Conservation (phyloP, 75 land plant species). For the Selaginella moellendorffii region DNA sequence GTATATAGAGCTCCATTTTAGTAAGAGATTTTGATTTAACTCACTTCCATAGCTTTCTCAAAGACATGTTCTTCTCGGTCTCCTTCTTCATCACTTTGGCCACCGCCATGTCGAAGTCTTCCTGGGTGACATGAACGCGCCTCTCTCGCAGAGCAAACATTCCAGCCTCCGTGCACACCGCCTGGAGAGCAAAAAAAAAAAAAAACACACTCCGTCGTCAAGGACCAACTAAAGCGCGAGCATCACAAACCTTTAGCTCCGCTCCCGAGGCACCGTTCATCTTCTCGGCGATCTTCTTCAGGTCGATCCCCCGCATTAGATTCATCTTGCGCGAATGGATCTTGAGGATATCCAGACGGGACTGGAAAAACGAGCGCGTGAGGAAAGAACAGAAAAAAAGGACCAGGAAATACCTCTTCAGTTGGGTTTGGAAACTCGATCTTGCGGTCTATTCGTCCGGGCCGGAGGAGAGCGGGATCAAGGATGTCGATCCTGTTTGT, state of each 20-base stretch:
- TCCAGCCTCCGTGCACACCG: constrained; percentile 8
- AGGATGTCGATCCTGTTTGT: constrained; percentile 11
- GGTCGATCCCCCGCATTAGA: not conserved
- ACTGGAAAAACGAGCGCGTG: not conserved
- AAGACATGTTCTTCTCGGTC: constrained; percentile 7
- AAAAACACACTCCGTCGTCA: not conserved
- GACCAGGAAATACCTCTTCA: constrained; percentile 3
- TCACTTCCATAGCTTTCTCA: constrained; percentile 8
- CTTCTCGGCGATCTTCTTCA: constrained; percentile 9
- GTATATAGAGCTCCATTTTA: not conserved
- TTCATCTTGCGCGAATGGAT: constrained; percentile 6
- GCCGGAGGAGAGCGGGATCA: not conserved
- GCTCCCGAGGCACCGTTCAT: constrained; percentile 7
- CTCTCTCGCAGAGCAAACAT: constrained; percentile 8
- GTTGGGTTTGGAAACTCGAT: constrained; percentile 9
- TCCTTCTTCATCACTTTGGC: constrained; percentile 7
- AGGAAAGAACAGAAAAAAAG: too few species aligned
- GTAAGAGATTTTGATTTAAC: not conserved
- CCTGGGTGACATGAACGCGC: not conserved
- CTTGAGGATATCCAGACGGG: constrained; percentile 1
- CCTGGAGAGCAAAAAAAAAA: too few species aligned
- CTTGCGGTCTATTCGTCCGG: constrained; percentile 1
- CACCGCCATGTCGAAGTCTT: constrained; percentile 5
- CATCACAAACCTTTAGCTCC: not conserved
- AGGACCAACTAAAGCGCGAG: not conserved